Conservation (phyloP, 2,329 filamentous ascomycete genomes). For the Aspergillus fijiensis region DNA sequence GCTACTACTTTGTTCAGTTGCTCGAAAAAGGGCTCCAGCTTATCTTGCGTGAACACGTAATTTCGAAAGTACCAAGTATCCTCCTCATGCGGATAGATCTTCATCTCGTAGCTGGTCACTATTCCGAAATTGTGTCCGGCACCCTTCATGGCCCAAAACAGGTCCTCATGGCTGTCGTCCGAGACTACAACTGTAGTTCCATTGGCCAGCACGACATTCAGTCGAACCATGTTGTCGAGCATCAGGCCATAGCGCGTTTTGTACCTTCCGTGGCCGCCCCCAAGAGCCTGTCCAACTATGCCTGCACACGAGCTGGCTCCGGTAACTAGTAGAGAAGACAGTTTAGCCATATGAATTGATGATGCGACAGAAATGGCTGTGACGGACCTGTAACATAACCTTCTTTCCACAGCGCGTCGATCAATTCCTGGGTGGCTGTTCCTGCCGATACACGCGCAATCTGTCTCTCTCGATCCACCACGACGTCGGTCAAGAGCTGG, state of each 20-base stretch:
- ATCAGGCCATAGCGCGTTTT: constrained; percentile 40
- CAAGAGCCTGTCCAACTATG: too few species aligned
- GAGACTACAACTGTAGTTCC: constrained; percentile 42
- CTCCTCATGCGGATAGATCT: not conserved
- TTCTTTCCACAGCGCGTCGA: too few species aligned
- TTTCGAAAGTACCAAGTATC: not conserved
- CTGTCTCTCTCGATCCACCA: not conserved
- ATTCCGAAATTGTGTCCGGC: constrained; percentile 57
- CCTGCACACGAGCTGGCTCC: too few species aligned
- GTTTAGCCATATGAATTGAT: too few species aligned
- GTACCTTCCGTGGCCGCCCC: constrained; percentile 48
- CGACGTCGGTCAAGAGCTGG: not conserved
- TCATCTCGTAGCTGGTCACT: not conserved
- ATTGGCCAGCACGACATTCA: constrained; percentile 19
- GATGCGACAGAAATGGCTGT: too few species aligned
- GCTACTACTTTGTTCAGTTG: not conserved
- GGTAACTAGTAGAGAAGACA: too few species aligned
- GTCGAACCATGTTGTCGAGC: constrained; percentile 20
- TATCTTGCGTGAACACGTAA: not conserved
- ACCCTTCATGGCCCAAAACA: constrained; percentile 54
- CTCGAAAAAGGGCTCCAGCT: not conserved
- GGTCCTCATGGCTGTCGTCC: constrained; percentile 38
- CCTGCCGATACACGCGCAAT: not conserved
- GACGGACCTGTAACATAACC: too few species aligned
- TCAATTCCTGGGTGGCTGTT: too few species aligned